Conservation (phyloP, 2,329 filamentous ascomycete genomes). For the Fusarium neocosmosporiellum region DNA sequence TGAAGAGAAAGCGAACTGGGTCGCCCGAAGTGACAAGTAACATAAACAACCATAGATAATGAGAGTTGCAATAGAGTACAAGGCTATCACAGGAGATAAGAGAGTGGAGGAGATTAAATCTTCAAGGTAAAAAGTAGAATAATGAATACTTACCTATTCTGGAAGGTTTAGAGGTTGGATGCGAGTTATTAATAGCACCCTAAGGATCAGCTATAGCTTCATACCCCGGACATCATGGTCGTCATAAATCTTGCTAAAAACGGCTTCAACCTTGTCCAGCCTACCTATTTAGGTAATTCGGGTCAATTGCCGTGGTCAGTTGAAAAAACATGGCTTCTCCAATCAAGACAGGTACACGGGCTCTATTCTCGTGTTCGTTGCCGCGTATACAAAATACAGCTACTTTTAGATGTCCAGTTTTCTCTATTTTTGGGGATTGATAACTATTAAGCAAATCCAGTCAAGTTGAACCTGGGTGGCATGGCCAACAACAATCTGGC, state of each 20-base stretch:
- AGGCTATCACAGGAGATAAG: neutral
- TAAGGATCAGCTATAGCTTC: neutral
- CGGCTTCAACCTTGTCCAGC: neutral
- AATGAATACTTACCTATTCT: neutral
- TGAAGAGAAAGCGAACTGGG: neutral
- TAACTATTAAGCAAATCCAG: neutral
- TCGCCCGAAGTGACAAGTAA: neutral
- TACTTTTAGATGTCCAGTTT: neutral
- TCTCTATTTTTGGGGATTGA: neutral
- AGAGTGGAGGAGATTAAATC: neutral
- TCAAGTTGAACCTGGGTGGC: neutral
- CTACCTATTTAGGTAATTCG: neutral
- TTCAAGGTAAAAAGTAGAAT: neutral
- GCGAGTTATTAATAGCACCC: neutral
- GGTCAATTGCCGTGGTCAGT: neutral
- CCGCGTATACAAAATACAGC: neutral
- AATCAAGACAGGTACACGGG: neutral
- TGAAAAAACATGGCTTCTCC: neutral
- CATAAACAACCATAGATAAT: neutral
- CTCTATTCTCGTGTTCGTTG: neutral
- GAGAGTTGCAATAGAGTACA: neutral
- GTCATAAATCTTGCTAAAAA: neutral
- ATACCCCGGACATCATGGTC: neutral
- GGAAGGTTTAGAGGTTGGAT: neutral
- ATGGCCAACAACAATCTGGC: constrained; percentile 1